Evolutionary conservation across 106 monocot genomes (phyloP).

Genomic region (Dendrobium officinale): DNA sequence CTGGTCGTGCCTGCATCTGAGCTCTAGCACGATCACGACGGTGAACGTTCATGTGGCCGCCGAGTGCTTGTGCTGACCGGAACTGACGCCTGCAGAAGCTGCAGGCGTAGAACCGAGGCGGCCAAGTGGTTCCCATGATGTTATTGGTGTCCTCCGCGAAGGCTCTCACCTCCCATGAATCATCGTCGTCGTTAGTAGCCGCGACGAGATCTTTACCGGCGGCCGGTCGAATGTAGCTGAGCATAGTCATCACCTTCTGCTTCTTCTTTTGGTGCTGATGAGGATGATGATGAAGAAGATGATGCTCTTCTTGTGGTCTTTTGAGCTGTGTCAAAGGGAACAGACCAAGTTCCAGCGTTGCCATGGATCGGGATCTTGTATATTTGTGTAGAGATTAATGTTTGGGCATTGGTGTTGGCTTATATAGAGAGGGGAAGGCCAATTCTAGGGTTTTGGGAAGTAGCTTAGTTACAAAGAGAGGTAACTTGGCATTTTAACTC

Average conservation of each 20-base stretch:
- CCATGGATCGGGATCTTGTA: background rate
- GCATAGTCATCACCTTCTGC: background rate
- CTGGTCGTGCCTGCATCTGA: background rate
- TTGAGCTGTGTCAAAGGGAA: background rate
- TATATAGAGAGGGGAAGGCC: slow-evolving; percentile 1
- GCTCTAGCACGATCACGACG: slow-evolving; percentile 26
- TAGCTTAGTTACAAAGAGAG: background rate
- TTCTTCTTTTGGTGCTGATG: background rate
- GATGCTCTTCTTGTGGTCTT: background rate
- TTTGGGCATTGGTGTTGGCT: background rate
- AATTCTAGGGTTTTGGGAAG: too few relatives aligned
- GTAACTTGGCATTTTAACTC: background rate
- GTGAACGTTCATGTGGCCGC: slow-evolving; percentile 42
- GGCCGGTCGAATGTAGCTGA: background rate
- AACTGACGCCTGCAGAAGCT: slow-evolving; percentile 33
- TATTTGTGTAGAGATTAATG: background rate
- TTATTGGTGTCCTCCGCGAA: slow-evolving; percentile 21
- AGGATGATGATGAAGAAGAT: background rate
- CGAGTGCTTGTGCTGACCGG: slow-evolving; percentile 33
- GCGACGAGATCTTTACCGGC: background rate
- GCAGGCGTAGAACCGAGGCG: slow-evolving; percentile 34
- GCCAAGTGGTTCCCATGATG: slow-evolving; percentile 29
- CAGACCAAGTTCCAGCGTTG: background rate
- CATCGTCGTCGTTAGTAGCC: background rate
- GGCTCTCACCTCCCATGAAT: slow-evolving; percentile 22